phyloP scores from a whole-genome alignment of 1,284 basidiomycete genomes.

The Anthracocystis setariae region DNA sequence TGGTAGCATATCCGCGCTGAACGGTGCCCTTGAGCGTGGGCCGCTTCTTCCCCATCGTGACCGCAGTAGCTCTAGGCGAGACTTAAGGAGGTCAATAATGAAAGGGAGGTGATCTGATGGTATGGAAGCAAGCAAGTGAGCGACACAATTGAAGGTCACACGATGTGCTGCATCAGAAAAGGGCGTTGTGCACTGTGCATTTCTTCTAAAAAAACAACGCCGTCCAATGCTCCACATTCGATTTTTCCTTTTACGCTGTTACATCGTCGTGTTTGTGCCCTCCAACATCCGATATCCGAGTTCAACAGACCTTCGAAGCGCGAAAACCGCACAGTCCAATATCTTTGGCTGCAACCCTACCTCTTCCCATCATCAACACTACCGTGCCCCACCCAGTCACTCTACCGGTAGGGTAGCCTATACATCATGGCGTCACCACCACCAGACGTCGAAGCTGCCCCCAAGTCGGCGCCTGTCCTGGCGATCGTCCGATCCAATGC shows the following conservation, averaged over 20 bases:
- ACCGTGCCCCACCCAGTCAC: not conserved
- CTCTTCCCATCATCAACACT: not conserved
- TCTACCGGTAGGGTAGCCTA: conserved; percentile 4
- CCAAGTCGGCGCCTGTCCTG: conserved; percentile 19
- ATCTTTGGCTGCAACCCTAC: not conserved
- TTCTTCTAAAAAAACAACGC: conserved; percentile 32
- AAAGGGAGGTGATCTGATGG: conserved; percentile 1
- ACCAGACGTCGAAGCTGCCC: conserved; percentile 12
- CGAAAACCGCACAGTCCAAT: conserved; percentile 11
- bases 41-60: conserved; percentile 60
- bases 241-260: conserved; percentile 15
- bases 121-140: not conserved
- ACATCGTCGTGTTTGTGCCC: not conserved
- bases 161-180: conserved; percentile 5
- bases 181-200: not conserved
- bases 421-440: conserved; percentile 17
- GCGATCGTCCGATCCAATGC: conserved; percentile 36
- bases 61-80: not conserved
- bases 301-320: conserved; percentile 11
- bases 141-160: conserved; percentile 5
- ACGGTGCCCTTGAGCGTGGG: conserved; percentile 59
- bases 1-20: conserved; percentile 66
- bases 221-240: conserved; percentile 28
- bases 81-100: not conserved
- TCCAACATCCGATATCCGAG: conserved; percentile 15